Percentiles rank a stretch among this genome's conserved stretches.
phyloP scores from a whole-genome alignment of 768 basidiomycete species.

The Hypholoma fasciculare region DNA sequence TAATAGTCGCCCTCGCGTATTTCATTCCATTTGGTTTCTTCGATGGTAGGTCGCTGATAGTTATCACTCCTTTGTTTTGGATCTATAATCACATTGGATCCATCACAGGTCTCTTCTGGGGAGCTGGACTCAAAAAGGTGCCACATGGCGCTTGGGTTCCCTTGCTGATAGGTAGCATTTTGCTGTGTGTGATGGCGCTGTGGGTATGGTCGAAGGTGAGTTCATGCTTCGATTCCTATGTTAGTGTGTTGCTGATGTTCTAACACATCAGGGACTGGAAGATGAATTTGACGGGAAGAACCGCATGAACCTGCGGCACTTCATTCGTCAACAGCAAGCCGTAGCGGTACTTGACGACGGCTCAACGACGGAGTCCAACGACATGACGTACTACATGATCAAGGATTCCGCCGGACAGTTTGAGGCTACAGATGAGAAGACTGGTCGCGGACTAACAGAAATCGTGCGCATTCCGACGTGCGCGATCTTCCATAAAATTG shows the following conservation, averaged over 20 bases:
- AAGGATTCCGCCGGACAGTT: constrained; percentile 13
- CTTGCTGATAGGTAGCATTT: constrained; percentile 50
- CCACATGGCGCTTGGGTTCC: constrained; percentile 72
- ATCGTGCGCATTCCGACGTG: constrained; percentile 47
- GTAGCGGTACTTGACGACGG: constrained; percentile 8
- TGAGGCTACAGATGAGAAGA: constrained; percentile 15
- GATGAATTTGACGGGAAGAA: constrained; percentile 59
- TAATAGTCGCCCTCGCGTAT: constrained; percentile 42
- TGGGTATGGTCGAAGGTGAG: constrained; percentile 66
- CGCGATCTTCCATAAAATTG: constrained; percentile 59
- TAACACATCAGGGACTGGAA: constrained; percentile 45
- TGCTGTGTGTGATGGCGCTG: constrained; percentile 54
- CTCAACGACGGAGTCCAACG: constrained; percentile 14
- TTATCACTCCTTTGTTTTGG: background rate
- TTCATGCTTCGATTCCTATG: no score
- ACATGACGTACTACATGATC: constrained; percentile 18
- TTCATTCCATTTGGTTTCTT: constrained; percentile 62
- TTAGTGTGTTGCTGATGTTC: no score
- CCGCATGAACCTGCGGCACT: constrained; percentile 52
- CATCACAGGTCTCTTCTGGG: constrained; percentile 54
- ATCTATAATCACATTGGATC: background rate
- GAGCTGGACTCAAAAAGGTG: constrained; percentile 59
- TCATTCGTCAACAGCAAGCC: constrained; percentile 40
- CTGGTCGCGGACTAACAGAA: constrained; percentile 21
- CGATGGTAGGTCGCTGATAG: constrained; percentile 39